A percentile compares a stretch with the other conserved stretches of the same genome.
Conservation (phyloP, 176 grass and related monocot species). For the Phoenix roebelenii region DNA sequence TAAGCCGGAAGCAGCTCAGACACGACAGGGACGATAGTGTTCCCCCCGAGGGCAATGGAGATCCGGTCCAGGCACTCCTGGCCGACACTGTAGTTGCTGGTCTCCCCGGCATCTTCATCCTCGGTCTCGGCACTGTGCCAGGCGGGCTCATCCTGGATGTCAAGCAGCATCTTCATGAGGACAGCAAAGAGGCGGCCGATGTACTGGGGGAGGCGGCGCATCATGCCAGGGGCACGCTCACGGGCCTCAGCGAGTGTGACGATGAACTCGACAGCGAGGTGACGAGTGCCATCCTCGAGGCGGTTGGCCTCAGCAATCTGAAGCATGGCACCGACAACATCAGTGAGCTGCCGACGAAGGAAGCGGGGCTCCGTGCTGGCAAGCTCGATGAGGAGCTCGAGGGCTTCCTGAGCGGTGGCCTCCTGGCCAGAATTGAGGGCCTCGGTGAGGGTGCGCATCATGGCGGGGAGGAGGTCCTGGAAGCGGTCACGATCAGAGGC, state of each 20-base stretch:
- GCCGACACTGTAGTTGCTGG: conserved; percentile 77
- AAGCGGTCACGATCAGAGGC: conserved; percentile 64
- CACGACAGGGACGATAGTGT: conserved; percentile 77
- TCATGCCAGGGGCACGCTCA: conserved; percentile 93
- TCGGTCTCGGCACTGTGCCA: conserved; percentile 87
- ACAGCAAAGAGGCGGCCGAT: conserved; percentile 80
- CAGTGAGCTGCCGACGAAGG: conserved; percentile 67
- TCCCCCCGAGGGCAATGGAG: conserved; percentile 85
- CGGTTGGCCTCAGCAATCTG: conserved; percentile 65
- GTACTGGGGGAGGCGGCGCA: conserved; percentile 85
- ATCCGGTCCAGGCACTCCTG: conserved; percentile 95
- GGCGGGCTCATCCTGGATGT: conserved; percentile 79
- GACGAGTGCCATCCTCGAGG: conserved; percentile 84
- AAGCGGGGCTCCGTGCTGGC: conserved; percentile 82
- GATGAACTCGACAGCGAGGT: conserved; percentile 88
- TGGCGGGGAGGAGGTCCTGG: conserved; percentile 73
- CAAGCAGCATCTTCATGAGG: conserved; percentile 95
- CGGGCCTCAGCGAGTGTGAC: conserved; percentile 87
- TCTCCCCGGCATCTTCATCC: conserved; percentile 84
- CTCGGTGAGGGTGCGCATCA: conserved; percentile 87
- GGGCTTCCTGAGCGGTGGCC: conserved; percentile 79
- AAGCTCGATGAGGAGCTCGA: conserved; percentile 89
- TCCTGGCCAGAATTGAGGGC: conserved; percentile 83
- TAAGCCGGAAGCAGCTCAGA: conserved; percentile 77
- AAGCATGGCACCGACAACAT: conserved; percentile 87